Conservation (phyloP, 352 stramenopile species). For the Pythium periplocum region DNA sequence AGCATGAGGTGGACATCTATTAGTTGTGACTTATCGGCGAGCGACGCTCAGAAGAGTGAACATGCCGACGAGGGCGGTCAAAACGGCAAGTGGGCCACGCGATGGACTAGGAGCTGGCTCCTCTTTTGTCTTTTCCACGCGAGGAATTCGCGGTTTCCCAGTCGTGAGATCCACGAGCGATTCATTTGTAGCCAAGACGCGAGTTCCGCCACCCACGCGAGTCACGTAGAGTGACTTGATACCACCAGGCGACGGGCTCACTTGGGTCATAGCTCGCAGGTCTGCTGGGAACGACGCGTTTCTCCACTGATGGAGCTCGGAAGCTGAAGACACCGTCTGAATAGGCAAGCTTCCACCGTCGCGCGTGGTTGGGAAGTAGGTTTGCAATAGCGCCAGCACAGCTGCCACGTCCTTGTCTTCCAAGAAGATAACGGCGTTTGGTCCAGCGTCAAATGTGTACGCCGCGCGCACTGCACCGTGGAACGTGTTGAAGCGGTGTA, state of each 20-base stretch:
- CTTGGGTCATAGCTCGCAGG: neutral
- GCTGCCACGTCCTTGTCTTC: slow-evolving; percentile 62
- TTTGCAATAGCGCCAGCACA: slow-evolving; percentile 49
- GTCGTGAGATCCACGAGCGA: slow-evolving; percentile 45
- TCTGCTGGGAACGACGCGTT: too few species aligned
- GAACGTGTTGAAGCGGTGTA: slow-evolving; percentile 93
- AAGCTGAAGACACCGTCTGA: too few species aligned
- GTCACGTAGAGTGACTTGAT: slow-evolving; percentile 75
- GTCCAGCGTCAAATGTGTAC: slow-evolving; percentile 99
- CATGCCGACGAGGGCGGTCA: neutral
- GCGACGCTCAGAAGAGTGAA: slow-evolving; percentile 4
- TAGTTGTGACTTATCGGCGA: neutral
- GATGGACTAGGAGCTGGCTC: too few species aligned
- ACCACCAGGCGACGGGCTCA: slow-evolving; percentile 11
- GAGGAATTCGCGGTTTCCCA: slow-evolving; percentile 19
- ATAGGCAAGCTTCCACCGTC: too few species aligned
- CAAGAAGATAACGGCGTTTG: slow-evolving; percentile 96
- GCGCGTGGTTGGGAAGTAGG: slow-evolving; percentile 33
- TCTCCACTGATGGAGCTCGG: too few species aligned
- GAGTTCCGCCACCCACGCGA: slow-evolving; percentile 44
- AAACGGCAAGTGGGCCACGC: too few species aligned
- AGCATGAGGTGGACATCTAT: too few species aligned
- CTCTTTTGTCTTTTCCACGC: too few species aligned
- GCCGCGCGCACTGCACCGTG: slow-evolving; percentile 72
- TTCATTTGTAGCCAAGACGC: slow-evolving; percentile 27